Base-by-base conservation (phyloP, 805 yeast genomes). In the Torulaspora gathmanii region DNA sequence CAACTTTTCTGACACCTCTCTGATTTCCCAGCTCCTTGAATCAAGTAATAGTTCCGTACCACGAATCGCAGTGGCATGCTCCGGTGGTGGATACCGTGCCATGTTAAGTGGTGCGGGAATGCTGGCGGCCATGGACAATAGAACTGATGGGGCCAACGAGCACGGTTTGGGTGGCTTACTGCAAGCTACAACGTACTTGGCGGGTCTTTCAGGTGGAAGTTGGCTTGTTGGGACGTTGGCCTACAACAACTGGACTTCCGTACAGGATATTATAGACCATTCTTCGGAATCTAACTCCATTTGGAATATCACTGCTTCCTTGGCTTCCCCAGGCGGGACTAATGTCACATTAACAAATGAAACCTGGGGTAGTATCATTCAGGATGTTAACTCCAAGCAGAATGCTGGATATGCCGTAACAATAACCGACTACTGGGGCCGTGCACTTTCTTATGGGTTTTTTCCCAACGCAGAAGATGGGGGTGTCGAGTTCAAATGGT, bases 71-170 rank as follows among this genome's bases (percentile, higher is more conserved):
- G 49, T 75, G 19, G 80, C 87, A 5, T 78, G 81, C 51, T 73
- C 85, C 8, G 95, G 95, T 28, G 95, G 95, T 58, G 95, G 95
- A 1, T 87, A 84, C 63, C 74, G 96, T 48, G 93, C 95, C 29
- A 84, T 87, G 86, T 66, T 87, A 28, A 67, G 72, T 42, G 95
- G 95, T 1, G 95, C 95, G n/a, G 95, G 95, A n/a, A 78, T 80
- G 57, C 67, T 87, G 13, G 70, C 88, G 1, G 95, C 88, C 1
- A 64, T 85, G 45, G 96, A 88, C 62, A 79, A 80, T 57, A 71
- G 95, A 53, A 82, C 93, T 2, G 65, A 58, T 7, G 75, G 73
- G 45, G 73, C 80, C 11, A 70, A 79, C 3, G 68, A 67, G 22
- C 70, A 72, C 4, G 83, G 85, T 11, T 63, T 87, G 33, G 90